phyloP scores from a whole-genome alignment of 176 grass and related monocot genomes.

The Otatea glauca region DNA sequence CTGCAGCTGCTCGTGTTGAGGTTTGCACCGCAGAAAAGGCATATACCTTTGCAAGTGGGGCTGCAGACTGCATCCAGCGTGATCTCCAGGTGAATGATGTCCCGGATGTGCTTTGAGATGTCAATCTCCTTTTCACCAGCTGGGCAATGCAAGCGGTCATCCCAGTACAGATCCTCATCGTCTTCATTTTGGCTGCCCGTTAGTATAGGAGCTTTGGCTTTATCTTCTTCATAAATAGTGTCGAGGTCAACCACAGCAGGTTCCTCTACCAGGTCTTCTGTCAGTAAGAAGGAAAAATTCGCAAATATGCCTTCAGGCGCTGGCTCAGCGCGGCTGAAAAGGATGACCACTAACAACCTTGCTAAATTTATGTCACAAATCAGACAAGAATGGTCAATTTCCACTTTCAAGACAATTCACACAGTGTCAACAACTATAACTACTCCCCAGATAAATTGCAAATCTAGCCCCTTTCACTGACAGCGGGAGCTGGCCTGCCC shows the following conservation, averaged over 20 bases:
- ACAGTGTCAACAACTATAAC: neutral
- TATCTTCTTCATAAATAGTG: slow-evolving; percentile 50
- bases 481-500: too few species aligned
- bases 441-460: too few species aligned
- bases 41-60: slow-evolving; percentile 71
- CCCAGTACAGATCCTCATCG: slow-evolving; percentile 70
- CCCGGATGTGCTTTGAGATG: slow-evolving; percentile 80
- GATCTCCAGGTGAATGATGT: slow-evolving; percentile 76
- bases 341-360: slow-evolving; percentile 19
- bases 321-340: slow-evolving; percentile 66
- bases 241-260: slow-evolving; percentile 57
- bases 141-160: slow-evolving; percentile 81
- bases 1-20: slow-evolving; percentile 7
- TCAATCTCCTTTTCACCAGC: slow-evolving; percentile 66
- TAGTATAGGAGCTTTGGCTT: slow-evolving; percentile 19
- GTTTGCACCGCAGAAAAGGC: slow-evolving; percentile 26
- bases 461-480: too few species aligned
- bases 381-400: neutral
- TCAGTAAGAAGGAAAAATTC: slow-evolving; percentile 74
- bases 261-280: slow-evolving; percentile 69
- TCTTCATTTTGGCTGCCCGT: slow-evolving; percentile 32
- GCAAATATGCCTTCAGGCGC: slow-evolving; percentile 67
- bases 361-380: neutral
- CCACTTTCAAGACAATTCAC: neutral
- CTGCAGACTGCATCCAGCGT: slow-evolving; percentile 68